phyloP scores from a whole-genome alignment of 352 stramenopile species.

The Phytophthora chlamydospora region DNA sequence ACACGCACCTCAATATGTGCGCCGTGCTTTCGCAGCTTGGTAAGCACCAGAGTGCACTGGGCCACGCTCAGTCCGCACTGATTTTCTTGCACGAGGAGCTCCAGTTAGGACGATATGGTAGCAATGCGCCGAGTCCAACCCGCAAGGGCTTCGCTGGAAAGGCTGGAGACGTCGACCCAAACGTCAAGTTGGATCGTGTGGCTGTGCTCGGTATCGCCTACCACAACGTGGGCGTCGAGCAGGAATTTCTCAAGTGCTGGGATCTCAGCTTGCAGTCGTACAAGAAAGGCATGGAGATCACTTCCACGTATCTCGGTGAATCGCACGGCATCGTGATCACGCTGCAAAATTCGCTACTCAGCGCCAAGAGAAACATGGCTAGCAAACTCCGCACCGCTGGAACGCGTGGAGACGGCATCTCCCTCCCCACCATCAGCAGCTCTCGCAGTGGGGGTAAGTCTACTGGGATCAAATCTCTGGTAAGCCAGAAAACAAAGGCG shows the following conservation, averaged over 20 bases:
- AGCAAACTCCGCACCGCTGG: conserved; percentile 51
- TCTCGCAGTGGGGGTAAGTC: conserved; percentile 39
- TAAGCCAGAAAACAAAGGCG: conserved; percentile 45
- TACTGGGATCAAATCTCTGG: conserved; percentile 39
- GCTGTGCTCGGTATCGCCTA: conserved; percentile 95
- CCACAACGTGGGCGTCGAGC: conserved; percentile 95
- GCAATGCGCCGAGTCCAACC: conserved; percentile 17
- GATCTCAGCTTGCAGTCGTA: conserved; percentile 92
- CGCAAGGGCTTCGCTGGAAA: conserved; percentile 24
- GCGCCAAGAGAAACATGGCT: conserved; percentile 71
- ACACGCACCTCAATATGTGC: conserved; percentile 96
- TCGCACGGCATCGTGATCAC: conserved; percentile 93
- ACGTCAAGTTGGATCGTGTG: conserved; percentile 84
- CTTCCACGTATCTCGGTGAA: conserved; percentile 82
- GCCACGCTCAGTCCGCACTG: conserved; percentile 92
- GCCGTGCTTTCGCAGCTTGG: conserved; percentile 93
- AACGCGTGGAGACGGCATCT: conserved; percentile 64
- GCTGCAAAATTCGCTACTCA: conserved; percentile 89
- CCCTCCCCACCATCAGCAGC: conserved; percentile 36
- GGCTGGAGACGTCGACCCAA: conserved; percentile 32
- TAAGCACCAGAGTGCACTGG: conserved; percentile 89
- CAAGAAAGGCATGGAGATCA: conserved; percentile 92
- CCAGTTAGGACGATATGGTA: conserved; percentile 40
- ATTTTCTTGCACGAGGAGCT: conserved; percentile 95
- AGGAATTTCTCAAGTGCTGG: conserved; percentile 95